These are phyloP conservation scores for Candolleomyces eurysporus DNA, from an alignment of 768 basidiomycete genomes.

Conservation along the genomic window DNA sequence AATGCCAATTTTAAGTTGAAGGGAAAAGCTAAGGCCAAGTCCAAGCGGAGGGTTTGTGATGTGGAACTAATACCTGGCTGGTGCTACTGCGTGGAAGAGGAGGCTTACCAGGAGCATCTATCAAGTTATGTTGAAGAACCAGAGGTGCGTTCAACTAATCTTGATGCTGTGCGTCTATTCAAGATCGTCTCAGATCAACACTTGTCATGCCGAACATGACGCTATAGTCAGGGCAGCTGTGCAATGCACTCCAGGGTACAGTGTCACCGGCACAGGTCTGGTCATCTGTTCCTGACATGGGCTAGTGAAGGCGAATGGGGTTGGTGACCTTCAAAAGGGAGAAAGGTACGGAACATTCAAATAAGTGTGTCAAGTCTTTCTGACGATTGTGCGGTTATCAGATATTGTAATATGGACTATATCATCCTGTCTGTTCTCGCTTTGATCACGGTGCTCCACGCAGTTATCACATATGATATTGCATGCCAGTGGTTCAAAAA, in stretches of 20 bases:
- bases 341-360: slow-evolving; percentile 22
- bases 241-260: slow-evolving; percentile 19
- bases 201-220: slow-evolving; percentile 18
- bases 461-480: slow-evolving; percentile 30
- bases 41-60: too few relatives aligned
- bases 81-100: not conserved
- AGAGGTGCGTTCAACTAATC: slow-evolving; percentile 7
- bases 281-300: slow-evolving; percentile 23
- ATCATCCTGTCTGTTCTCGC: slow-evolving; percentile 22
- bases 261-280: slow-evolving; percentile 18
- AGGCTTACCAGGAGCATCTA: slow-evolving; percentile 8
- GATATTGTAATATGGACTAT: slow-evolving; percentile 36
- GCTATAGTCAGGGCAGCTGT: slow-evolving; percentile 24
- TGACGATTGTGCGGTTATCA: slow-evolving; percentile 11
- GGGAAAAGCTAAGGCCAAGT: not conserved
- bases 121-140: not conserved
- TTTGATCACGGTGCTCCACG: not conserved
- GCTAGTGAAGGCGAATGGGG: slow-evolving; percentile 16
- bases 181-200: slow-evolving; percentile 11
- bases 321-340: slow-evolving; percentile 28
- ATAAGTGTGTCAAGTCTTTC: not conserved
- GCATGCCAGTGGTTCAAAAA: slow-evolving; percentile 24
- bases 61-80: not conserved
- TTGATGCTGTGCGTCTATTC: slow-evolving; percentile 17
- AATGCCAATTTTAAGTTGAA: slow-evolving; percentile 4